A percentile compares a stretch with the other conserved stretches of the same genome.
Evolutionary conservation across 2,329 filamentous ascomycete genomes (phyloP).

Genomic region (Triangularia setosa): DNA sequence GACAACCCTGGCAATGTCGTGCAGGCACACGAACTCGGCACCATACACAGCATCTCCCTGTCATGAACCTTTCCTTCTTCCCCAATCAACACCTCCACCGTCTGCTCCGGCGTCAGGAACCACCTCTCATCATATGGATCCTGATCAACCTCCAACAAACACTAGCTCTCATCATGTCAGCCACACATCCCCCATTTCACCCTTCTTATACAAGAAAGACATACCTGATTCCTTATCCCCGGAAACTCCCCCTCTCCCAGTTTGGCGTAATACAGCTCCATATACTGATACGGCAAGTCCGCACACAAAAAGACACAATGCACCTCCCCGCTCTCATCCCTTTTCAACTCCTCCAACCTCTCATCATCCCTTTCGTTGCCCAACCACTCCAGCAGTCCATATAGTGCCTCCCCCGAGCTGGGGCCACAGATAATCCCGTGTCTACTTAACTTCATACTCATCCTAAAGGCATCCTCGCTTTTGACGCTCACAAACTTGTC

Average conservation of each 20-base stretch:
- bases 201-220: background rate
- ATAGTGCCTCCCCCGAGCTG: slow-evolving; percentile 51
- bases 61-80: background rate
- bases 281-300: slow-evolving; percentile 55
- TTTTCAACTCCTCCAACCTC: slow-evolving; percentile 41
- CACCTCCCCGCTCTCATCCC: slow-evolving; percentile 37
- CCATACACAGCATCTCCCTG: background rate
- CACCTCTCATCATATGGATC: slow-evolving; percentile 2
- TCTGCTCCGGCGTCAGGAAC: background rate
- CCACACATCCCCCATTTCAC: background rate
- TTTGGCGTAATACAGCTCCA: slow-evolving; percentile 50
- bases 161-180: background rate
- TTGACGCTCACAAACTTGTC: slow-evolving; percentile 50
- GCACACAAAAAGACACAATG: slow-evolving; percentile 53
- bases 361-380: slow-evolving; percentile 42
- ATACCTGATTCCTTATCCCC: slow-evolving; percentile 30
- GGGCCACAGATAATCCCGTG: slow-evolving; percentile 53
- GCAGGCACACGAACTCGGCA: background rate
- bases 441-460: slow-evolving; percentile 49
- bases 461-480: slow-evolving; percentile 45
- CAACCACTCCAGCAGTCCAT: slow-evolving; percentile 46
- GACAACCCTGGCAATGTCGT: background rate
- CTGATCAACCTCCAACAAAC: background rate
- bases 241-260: slow-evolving; percentile 42
- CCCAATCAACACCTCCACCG: background rate